phyloP scores from a whole-genome alignment of 2,329 filamentous ascomycete species.

The Arthrocladium fulminans region DNA sequence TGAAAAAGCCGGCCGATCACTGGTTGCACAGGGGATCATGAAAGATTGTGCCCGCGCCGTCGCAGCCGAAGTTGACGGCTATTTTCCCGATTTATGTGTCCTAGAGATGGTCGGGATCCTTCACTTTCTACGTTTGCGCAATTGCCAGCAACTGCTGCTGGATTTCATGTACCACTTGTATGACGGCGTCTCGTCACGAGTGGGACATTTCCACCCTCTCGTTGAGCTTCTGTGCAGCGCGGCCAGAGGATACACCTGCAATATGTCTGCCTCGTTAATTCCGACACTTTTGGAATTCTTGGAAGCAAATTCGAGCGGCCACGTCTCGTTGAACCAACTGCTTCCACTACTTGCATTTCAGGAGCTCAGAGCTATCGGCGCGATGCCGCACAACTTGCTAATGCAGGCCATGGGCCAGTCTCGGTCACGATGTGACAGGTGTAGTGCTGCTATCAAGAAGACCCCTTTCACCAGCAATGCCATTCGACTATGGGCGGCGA shows the following conservation, averaged over 20 bases:
- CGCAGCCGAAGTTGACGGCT: not conserved
- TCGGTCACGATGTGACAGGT: not conserved
- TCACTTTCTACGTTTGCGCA: not conserved
- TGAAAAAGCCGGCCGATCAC: not conserved
- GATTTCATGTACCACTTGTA: conserved; percentile 1
- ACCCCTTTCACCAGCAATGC: not conserved
- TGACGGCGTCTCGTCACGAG: not conserved
- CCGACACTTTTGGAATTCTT: not conserved
- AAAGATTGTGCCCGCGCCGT: not conserved
- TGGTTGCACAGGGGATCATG: not conserved
- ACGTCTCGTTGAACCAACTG: not conserved
- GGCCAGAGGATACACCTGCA: not conserved
- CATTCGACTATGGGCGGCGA: not conserved
- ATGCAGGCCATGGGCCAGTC: not conserved
- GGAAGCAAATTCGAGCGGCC: not conserved
- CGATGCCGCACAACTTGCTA: conserved; percentile 1
- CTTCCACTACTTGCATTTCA: not conserved
- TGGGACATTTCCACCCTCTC: not conserved
- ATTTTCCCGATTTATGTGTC: conserved; percentile 1
- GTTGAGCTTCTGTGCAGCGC: conserved; percentile 2
- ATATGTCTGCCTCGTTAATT: not conserved
- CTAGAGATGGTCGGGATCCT: not conserved
- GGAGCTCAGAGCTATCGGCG: not conserved
- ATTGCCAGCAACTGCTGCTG: not conserved
- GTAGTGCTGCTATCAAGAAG: not conserved